Percentiles rank a stretch among this genome's conserved stretches.
phyloP scores from a whole-genome alignment of 768 basidiomycete species.

The Asterophora lycoperdoides region DNA sequence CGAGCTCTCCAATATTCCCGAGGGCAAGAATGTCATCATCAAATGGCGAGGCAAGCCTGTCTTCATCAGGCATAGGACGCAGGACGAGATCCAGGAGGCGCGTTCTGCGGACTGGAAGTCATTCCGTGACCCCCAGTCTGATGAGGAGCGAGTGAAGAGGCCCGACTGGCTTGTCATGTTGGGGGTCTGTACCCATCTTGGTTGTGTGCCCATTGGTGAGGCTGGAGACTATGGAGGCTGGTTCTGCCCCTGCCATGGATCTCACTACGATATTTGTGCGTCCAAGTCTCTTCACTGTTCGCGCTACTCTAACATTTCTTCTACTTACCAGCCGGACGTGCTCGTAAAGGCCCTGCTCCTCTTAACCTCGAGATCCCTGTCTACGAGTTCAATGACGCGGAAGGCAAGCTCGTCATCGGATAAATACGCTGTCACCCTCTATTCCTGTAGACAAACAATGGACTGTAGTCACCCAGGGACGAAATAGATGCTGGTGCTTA shows the following conservation, averaged over 20 bases:
- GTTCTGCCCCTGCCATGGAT: constrained; percentile 99
- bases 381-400: constrained; percentile 83
- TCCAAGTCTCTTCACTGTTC: constrained; percentile 11
- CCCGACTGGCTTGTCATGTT: constrained; percentile 96
- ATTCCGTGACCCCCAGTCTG: constrained; percentile 88
- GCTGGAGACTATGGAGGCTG: constrained; percentile 97
- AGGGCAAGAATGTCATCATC: constrained; percentile 96
- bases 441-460: constrained; percentile 24
- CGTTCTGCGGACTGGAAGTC: constrained; percentile 77
- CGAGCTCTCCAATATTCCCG: constrained; percentile 83
- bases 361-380: constrained; percentile 93
- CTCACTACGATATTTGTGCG: constrained; percentile 95
- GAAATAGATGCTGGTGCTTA: constrained; percentile 12
- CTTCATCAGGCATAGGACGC: constrained; percentile 95
- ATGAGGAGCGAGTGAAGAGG: constrained; percentile 85
- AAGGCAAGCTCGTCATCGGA: constrained; percentile 85
- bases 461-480: constrained; percentile 10
- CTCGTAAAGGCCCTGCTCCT: constrained; percentile 95
- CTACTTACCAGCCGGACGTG: constrained; percentile 69
- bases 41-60: constrained; percentile 99
- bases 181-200: constrained; percentile 94
- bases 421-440: constrained; percentile 33
- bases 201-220: constrained; percentile 98
- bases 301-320: constrained; percentile 12
- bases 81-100: constrained; percentile 90